Base-by-base conservation (phyloP, 1,284 basidiomycete genomes). In the Inonotus obliquus region DNA sequence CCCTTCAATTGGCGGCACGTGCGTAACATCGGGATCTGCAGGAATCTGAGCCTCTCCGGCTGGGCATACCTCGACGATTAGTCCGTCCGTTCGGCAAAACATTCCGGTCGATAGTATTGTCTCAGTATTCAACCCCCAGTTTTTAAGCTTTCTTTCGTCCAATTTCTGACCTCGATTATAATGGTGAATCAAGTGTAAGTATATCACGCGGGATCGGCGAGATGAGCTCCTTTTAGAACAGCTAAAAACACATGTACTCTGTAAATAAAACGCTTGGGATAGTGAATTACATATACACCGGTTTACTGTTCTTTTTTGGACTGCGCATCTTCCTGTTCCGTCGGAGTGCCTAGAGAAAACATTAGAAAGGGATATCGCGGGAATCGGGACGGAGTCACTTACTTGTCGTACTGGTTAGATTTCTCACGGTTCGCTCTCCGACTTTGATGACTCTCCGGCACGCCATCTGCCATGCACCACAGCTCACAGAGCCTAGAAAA, bases 401-500 rank as follows among this genome's bases (percentile, higher is more conserved):
- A 49, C 48, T 29, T 25, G 48, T 29, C 23, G 21, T n/a, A n/a
- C n/a, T 21, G 10, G 59, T 35, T 17, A 63, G 25, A 27, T 64
- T 55, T 41, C 61, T 64, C 45, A 64, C 59, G 29, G 54, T 49
- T 21, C 63, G 51, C 32, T 64, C 63, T 9, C 67, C 61, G 60
- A 67, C 39, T 53, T 56, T 63, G 39, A 63, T 57, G 21, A 62
- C 63, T 29, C 63, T 48, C 37, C 39, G 27, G 38, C 44, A 48
- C 27, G 60, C 52, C 54, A 63, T 62, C 61, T 59, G 62, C 67
- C 39, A 54, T 54, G 23, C 58, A 63, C 48, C 64, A 64, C 35
- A 64, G 64, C 57, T 65, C 62, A 60, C 66, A 62, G 64, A 69
- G 60, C 54, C 49, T 69, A 41, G 63, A 65, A 17, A 61, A 44